Conservation (phyloP, 1,284 basidiomycete genomes). For the Sporisorium iseilematis-ciliati region DNA sequence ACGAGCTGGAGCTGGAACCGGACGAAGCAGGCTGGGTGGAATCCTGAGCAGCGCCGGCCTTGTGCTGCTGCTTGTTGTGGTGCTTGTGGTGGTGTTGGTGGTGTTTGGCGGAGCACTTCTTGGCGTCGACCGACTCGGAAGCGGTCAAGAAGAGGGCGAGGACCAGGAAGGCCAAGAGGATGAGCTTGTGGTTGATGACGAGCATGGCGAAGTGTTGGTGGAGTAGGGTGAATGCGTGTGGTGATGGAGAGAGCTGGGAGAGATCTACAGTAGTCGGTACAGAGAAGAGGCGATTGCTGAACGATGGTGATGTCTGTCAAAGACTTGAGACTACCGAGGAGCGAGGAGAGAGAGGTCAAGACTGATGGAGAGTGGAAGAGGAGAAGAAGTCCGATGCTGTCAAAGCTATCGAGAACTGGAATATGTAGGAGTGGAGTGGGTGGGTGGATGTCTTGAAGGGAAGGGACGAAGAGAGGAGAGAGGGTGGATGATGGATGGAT, state of each 20-base stretch:
- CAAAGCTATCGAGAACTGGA: slow-evolving; percentile 39
- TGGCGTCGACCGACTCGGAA: slow-evolving; percentile 30
- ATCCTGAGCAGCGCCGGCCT: slow-evolving; percentile 4
- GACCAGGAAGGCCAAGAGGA: slow-evolving; percentile 40
- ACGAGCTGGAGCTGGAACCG: slow-evolving; percentile 13
- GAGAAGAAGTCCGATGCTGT: slow-evolving; percentile 27
- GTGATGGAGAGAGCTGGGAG: background rate
- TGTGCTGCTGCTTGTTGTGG: slow-evolving; percentile 12
- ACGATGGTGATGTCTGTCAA: slow-evolving; percentile 51
- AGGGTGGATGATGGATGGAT: background rate
- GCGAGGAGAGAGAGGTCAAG: slow-evolving; percentile 4
- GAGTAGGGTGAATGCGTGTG: background rate
- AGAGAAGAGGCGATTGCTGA: slow-evolving; percentile 15
- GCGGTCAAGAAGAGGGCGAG: slow-evolving; percentile 33
- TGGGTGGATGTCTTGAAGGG: slow-evolving; percentile 1
- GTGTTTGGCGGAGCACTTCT: slow-evolving; percentile 41
- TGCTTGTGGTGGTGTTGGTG: slow-evolving; percentile 25
- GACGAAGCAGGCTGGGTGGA: slow-evolving; percentile 11
- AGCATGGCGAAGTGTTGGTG: slow-evolving; percentile 24
- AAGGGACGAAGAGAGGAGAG: slow-evolving; percentile 1
- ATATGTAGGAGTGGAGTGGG: slow-evolving; percentile 10
- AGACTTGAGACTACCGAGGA: slow-evolving; percentile 34
- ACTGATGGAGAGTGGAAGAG: slow-evolving; percentile 1
- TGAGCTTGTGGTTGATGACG: slow-evolving; percentile 44
- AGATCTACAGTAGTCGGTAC: slow-evolving; percentile 34